These are phyloP conservation scores for Schoenoplectus triqueter DNA, from an alignment of 202 grass and related monocot genomes.

Conservation along the genomic window DNA sequence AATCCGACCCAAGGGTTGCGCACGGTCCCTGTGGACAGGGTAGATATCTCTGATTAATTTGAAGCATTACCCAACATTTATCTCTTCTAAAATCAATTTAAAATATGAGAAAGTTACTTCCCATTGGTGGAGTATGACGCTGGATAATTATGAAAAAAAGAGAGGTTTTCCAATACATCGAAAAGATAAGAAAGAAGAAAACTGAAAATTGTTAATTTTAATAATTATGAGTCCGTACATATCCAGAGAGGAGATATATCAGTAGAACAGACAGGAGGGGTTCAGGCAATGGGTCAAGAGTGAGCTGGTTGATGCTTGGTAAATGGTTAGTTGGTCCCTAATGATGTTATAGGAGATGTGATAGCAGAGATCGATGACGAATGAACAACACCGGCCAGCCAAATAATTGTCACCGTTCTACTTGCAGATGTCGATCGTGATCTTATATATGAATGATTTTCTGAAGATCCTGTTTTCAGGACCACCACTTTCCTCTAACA, in stretches of 20 bases:
- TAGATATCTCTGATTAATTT: neutral
- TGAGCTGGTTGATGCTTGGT: conserved; percentile 17
- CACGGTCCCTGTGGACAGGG: neutral
- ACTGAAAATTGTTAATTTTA: neutral
- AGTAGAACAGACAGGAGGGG: neutral
- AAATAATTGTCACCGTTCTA: neutral
- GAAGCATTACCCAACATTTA: neutral
- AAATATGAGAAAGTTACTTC: neutral
- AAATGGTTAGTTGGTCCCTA: neutral
- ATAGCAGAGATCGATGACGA: neutral
- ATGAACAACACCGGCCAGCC: neutral
- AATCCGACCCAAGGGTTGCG: neutral
- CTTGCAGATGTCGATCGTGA: neutral
- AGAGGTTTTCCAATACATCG: neutral
- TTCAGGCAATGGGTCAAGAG: neutral
- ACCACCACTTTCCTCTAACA: conserved; percentile 11
- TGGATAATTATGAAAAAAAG: neutral
- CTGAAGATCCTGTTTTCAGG: conserved; percentile 17
- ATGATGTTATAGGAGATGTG: neutral
- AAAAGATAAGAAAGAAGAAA: neutral
- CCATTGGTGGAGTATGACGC: neutral
- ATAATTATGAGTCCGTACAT: neutral
- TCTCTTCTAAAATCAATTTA: neutral
- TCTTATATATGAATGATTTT: neutral
- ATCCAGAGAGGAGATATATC: neutral